A percentile compares a stretch with the other conserved stretches of the same genome.
These are phyloP conservation scores for Exophiala xenobiotica DNA, from an alignment of 2,329 filamentous ascomycete species.

Conservation along the genomic window DNA sequence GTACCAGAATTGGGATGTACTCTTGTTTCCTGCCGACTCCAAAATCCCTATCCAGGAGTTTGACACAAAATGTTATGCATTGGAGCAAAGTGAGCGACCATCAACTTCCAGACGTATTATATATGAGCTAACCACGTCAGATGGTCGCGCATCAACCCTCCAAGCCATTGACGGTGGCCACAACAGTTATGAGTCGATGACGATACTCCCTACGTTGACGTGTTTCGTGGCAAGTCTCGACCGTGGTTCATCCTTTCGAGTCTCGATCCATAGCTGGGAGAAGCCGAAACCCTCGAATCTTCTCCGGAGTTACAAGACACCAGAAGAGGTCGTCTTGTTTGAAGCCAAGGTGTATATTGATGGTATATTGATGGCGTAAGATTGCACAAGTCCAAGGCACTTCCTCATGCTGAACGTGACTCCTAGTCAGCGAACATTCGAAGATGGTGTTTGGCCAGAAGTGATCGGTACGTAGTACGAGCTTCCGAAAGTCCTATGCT, in stretches of 20 bases:
- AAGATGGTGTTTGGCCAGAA: slow-evolving; percentile 45
- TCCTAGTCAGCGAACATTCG: slow-evolving; percentile 18
- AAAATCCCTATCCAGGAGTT: slow-evolving; percentile 78
- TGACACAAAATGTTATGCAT: slow-evolving; percentile 70
- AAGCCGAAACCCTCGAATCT: slow-evolving; percentile 60
- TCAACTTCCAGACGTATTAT: slow-evolving; percentile 17
- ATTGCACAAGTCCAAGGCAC: slow-evolving; percentile 14
- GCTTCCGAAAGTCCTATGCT: background rate
- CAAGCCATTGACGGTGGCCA: slow-evolving; percentile 3
- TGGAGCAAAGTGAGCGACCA: slow-evolving; percentile 50
- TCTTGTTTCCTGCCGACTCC: slow-evolving; percentile 70
- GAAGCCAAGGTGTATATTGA: slow-evolving; percentile 69
- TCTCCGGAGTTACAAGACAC: slow-evolving; percentile 57
- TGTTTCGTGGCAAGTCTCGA: slow-evolving; percentile 68
- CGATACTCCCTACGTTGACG: slow-evolving; percentile 63
- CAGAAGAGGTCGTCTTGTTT: slow-evolving; percentile 58
- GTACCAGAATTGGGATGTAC: slow-evolving; percentile 82
- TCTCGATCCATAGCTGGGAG: slow-evolving; percentile 75
- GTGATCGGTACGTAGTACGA: slow-evolving; percentile 26
- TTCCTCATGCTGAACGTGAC: background rate
- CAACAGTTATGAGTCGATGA: slow-evolving; percentile 26
- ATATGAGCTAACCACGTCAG: slow-evolving; percentile 3
- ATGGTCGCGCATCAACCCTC: background rate
- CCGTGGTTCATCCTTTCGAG: slow-evolving; percentile 60
- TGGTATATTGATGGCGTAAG: slow-evolving; percentile 62